A percentile compares a stretch with the other conserved stretches of the same genome.
Evolutionary conservation across 106 monocot genomes (phyloP).

Genomic region (Amphibolis antarctica): DNA sequence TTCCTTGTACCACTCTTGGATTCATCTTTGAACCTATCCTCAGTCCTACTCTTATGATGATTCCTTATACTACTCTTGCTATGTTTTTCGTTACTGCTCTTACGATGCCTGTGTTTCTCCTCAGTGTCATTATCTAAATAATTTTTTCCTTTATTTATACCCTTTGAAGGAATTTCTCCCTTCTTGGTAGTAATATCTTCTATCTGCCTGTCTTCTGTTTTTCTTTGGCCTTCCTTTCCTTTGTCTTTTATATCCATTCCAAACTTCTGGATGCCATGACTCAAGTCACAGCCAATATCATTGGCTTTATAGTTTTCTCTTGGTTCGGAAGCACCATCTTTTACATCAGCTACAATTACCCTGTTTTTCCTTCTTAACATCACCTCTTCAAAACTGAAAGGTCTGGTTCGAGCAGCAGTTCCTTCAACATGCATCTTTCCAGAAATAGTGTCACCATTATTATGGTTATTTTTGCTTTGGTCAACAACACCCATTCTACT

Average conservation of each 20-base stretch:
- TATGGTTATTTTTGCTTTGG: constrained; percentile 13
- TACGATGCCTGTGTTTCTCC: constrained; percentile 16
- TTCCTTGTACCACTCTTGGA: constrained; percentile 16
- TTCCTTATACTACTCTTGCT: constrained; percentile 20
- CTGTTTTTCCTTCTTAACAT: constrained; percentile 57
- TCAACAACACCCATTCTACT: constrained; percentile 38
- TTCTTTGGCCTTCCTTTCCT: constrained; percentile 12
- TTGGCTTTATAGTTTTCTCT: constrained; percentile 9
- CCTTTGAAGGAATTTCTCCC: constrained; percentile 7
- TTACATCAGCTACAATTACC: constrained; percentile 21
- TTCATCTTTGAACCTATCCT: constrained; percentile 7
- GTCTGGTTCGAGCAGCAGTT: constrained; percentile 77
- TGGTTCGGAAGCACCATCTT: constrained; percentile 7
- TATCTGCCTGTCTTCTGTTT: no score
- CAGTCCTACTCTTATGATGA: constrained; percentile 27
- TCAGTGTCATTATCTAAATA: constrained; percentile 14
- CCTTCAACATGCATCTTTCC: constrained; percentile 32
- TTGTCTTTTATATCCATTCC: constrained; percentile 7
- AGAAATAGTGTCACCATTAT: constrained; percentile 4
- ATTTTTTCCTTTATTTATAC: constrained; percentile 11
- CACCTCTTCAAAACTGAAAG: constrained; percentile 65
- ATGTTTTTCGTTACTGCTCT: constrained; percentile 33
- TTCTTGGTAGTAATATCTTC: constrained; percentile 14
- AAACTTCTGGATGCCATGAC: constrained; percentile 3
- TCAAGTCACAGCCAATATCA: constrained; percentile 5